Evolutionary conservation across 2,329 filamentous ascomycete genomes (phyloP), one percentile per base, ranked within the genome.

Genomic region (Alternaria brassicicola): DNA sequence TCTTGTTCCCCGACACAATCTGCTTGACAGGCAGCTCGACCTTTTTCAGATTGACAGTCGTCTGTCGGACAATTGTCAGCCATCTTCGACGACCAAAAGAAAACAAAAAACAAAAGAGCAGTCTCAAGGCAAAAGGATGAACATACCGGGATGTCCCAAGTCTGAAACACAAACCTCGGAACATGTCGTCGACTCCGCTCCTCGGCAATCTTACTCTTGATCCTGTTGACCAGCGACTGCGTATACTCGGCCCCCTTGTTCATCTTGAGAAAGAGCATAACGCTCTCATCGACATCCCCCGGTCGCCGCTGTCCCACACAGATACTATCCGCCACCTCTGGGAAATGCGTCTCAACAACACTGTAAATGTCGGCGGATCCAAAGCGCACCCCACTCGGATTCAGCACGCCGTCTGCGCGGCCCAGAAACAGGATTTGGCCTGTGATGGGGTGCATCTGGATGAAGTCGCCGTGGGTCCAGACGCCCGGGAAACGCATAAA

Each of bases 391-490:
- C 91, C 91, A 6, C 85, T 88, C 0, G 91, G 91, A 71, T 95
- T 95, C 50, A 95, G 78, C 2, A 95, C 91, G 12, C 91, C 91
- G 69, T 95, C 91, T 5, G 83, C 89, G 2, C 90, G 83, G 1
- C 90, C 90, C 0, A 91, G 82, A 65, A 93, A 88, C 12, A 85
- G 74, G 6, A 92, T 73, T 43, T 86, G 84, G 6, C 86, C 84
- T 1, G 90, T 93, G 4, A 78, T 64, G 0, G 90, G 90, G 69
- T 94, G 87, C 13, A 90, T 79, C 33, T 85, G 83, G 68, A 91
- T 88, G 73, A 93, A 94, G 70, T 95, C 92, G 21, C 91, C 91
- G 63, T 95, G 92, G 0, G 90, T 89, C 92, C 91, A 95, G 1
- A 91, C 90, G 54, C 86, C 72, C 12, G 80, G 79, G 53, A 80